Base-by-base conservation (phyloP, 2,329 filamentous ascomycete species). In the Xylariaceae sp. region DNA sequence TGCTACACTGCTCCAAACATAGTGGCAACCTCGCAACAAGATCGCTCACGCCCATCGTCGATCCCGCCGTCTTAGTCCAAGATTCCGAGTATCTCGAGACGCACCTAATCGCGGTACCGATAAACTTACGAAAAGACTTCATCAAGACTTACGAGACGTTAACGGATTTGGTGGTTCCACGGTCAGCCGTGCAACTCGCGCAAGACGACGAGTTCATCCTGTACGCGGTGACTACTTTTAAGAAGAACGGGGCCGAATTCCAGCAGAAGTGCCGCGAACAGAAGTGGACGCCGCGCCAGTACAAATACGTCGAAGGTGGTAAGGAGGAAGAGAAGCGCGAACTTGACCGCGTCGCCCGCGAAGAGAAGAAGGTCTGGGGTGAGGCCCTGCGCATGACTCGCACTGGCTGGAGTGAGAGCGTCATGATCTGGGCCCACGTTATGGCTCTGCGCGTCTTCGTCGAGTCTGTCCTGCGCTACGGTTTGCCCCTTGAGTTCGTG, bases 61-160 rank as follows among this genome's bases (percentile, higher is more conserved):
- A 93, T 67, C 92, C 93, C 7, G 79, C 82, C 49, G 76, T 92
- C 54, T 82, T 96, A 36, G 83, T 97, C 60, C 89, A 88, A 72
- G 87, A 96, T 70, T 97, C 92, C 16, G 94, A 99, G 75, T 97
- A 96, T 75, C 86, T 99, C 64, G 92, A 97, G 76, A 97, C 94
- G 24, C 92, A 97, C 71, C 85, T 99, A 24, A 81, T 99, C 62
- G 94, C 91, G 16, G 90, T 99, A 7, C 94, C 94, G 2, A 84
- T 82, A 41, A 86, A 85, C 62, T 79, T 83, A 51, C 86, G 88
- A 66, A 96, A 95, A 71, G 93, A 97, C 32, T 99, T 96, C 68
- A 77, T 95, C 60, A 88, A 88, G 70, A 85, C 81, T 60, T 99
- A 99, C 75, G 94, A 99, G 74, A 92, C 90, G 1, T 73, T 97